Percentiles rank a stretch among this genome's conserved stretches.
These are phyloP conservation scores for Fraxinus excelsior DNA, from an alignment of 257 asterid species.

Conservation along the genomic window DNA sequence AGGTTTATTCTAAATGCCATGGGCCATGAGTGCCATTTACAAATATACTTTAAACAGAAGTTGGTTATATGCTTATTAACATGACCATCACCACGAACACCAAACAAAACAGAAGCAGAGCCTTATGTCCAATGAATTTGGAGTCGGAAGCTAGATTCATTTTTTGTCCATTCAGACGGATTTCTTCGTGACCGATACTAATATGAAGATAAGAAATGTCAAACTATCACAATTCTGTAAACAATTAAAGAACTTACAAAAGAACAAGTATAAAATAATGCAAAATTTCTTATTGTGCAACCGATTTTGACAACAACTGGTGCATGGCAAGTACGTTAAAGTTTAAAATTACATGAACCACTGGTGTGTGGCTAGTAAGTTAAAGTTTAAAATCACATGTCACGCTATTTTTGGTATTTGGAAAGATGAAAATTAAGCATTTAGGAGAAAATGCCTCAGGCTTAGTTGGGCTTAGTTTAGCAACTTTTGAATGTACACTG, in stretches of 20 bases:
- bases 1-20: neutral
- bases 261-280: neutral
- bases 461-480: neutral
- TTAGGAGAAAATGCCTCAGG: neutral
- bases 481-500: neutral
- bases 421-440: neutral
- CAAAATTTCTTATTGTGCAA: neutral
- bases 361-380: no score
- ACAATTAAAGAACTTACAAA: neutral
- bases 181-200: neutral
- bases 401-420: neutral
- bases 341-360: neutral
- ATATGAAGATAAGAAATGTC: neutral
- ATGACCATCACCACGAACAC: no score
- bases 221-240: neutral
- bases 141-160: neutral
- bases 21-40: neutral
- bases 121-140: neutral
- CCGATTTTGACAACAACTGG: neutral
- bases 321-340: neutral
- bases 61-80: neutral
- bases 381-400: neutral
- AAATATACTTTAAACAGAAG: neutral
- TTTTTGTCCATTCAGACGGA: neutral
- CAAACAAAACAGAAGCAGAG: neutral